These are phyloP conservation scores for Magnolia officinalis DNA, from an alignment of 164 flowering plant species.

Conservation along the genomic window DNA sequence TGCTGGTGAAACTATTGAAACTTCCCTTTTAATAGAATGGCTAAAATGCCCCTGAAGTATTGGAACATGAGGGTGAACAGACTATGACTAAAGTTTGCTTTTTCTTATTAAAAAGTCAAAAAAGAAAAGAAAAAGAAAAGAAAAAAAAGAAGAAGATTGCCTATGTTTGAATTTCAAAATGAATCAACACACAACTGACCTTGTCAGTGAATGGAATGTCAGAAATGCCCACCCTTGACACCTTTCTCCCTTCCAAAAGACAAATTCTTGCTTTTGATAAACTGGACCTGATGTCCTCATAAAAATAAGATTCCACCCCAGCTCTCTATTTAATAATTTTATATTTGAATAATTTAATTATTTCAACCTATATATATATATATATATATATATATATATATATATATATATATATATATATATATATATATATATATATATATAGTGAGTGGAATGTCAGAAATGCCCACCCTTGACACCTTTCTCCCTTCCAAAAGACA, in stretches of 20 bases:
- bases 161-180: background rate
- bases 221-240: background rate
- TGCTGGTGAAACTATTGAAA: background rate
- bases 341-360: no score
- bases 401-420: no score
- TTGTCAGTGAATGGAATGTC: background rate
- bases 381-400: no score
- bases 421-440: background rate
- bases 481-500: no score
- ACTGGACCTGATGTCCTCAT: no score
- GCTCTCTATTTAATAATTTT: no score
- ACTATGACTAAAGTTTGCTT: background rate
- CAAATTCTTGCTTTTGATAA: no score
- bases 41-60: background rate
- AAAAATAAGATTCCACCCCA: no score
- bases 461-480: background rate
- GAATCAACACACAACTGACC: background rate
- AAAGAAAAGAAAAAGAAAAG: background rate
- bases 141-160: background rate
- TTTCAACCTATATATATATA: no score
- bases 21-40: background rate
- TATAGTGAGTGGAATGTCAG: background rate
- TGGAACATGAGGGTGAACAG: background rate
- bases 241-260: no score
- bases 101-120: background rate